Percentiles rank a stretch among this genome's conserved stretches.
Evolutionary conservation across 2,329 filamentous ascomycete genomes (phyloP).

Genomic region (Fusarium protoensiforme): DNA sequence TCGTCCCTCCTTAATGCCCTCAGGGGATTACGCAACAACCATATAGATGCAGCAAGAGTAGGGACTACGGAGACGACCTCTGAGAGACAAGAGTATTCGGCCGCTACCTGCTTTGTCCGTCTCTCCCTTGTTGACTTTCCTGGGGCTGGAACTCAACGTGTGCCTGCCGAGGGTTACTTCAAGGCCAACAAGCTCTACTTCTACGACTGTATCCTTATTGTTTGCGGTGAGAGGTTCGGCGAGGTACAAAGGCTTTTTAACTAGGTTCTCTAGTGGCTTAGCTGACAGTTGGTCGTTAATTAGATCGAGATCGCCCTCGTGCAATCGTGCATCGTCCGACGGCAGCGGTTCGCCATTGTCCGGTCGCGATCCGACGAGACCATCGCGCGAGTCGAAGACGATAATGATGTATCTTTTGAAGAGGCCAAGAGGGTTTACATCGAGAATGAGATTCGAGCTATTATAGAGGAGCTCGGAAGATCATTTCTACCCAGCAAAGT

Average conservation of each 20-base stretch:
- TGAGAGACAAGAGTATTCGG: background rate
- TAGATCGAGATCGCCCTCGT: background rate
- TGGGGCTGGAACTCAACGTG: background rate
- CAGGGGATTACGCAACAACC: background rate
- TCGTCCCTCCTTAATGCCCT: background rate
- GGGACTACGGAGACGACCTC: background rate
- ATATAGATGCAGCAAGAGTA: background rate
- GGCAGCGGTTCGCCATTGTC: background rate
- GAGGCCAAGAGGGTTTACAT: background rate
- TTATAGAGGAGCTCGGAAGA: fast-evolving
- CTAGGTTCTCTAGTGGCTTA: background rate
- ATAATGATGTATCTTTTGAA: background rate
- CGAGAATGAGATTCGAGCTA: background rate
- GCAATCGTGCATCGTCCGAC: background rate
- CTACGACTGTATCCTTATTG: background rate
- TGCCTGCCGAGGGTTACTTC: background rate
- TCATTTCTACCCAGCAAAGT: background rate
- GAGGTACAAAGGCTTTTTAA: background rate
- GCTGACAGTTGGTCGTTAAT: background rate
- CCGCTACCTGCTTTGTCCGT: background rate
- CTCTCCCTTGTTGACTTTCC: background rate
- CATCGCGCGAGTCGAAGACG: background rate
- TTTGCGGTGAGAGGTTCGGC: background rate
- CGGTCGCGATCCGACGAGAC: background rate
- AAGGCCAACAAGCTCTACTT: background rate